These are phyloP conservation scores for Globisporangium spinosum DNA, from an alignment of 352 stramenopile genomes.

Conservation along the genomic window DNA sequence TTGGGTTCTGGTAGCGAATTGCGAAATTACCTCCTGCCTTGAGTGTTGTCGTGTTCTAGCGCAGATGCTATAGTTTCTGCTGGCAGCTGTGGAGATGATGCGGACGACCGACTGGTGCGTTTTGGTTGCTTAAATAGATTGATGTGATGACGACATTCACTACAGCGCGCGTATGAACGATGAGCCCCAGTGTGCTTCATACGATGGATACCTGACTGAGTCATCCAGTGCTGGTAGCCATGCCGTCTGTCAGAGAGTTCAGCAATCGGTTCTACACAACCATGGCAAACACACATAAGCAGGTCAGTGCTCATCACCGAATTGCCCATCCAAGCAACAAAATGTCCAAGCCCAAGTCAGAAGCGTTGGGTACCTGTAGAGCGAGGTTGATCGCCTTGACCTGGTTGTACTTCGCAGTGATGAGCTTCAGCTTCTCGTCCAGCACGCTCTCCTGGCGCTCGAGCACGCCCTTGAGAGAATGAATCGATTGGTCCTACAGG, in stretches of 20 bases:
- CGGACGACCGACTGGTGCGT: neutral
- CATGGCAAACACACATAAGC: neutral
- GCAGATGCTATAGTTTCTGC: neutral
- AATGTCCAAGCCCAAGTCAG: neutral
- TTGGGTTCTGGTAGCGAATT: neutral
- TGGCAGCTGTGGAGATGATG: neutral
- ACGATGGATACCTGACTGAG: neutral
- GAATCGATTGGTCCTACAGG: conserved; percentile 57
- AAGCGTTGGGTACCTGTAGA: conserved; percentile 42
- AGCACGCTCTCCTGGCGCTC: conserved; percentile 66
- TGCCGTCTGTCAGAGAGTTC: conserved; percentile 37
- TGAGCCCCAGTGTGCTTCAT: neutral
- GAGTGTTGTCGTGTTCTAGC: neutral
- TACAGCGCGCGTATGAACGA: neutral
- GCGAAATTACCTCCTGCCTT: neutral
- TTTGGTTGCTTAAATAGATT: conserved; percentile 6
- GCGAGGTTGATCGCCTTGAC: conserved; percentile 78
- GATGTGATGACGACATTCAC: neutral
- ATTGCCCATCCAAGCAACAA: neutral
- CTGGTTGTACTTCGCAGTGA: conserved; percentile 73
- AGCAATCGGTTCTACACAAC: conserved; percentile 51
- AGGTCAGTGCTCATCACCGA: neutral
- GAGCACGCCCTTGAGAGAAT: conserved; percentile 57
- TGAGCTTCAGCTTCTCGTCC: conserved; percentile 67
- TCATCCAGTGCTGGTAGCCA: neutral